Evolutionary conservation across 495 filamentous ascomycete genomes (phyloP).

Genomic region (Staphylotrichum tortipilum): DNA sequence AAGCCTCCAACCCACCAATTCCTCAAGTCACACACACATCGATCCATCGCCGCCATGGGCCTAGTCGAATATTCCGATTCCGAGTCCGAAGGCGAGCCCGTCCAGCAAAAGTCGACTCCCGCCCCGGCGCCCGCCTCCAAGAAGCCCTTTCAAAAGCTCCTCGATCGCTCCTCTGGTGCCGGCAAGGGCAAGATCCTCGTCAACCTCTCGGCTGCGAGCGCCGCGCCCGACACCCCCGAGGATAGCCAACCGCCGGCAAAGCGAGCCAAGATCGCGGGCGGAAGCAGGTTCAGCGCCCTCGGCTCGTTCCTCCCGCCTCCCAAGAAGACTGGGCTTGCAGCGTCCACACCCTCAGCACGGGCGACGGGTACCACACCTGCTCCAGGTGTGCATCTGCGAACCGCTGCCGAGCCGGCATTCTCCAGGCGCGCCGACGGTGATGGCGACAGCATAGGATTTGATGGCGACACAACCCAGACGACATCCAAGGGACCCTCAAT

Average conservation of each 20-base stretch:
- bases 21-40: background rate
- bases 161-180: conserved; percentile 61
- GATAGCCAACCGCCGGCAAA: conserved; percentile 57
- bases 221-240: conserved; percentile 35
- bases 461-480: conserved; percentile 8
- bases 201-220: conserved; percentile 45
- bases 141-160: conserved; percentile 59
- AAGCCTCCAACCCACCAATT: background rate
- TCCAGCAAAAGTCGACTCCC: conserved; percentile 23
- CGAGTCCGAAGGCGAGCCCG: conserved; percentile 64
- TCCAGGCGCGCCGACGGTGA: conserved; percentile 43
- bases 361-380: conserved; percentile 32
- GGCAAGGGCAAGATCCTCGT: conserved; percentile 60
- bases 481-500: conserved; percentile 29
- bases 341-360: conserved; percentile 12
- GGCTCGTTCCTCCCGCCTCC: conserved; percentile 83
- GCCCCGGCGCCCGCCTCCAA: conserved; percentile 33
- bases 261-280: conserved; percentile 46
- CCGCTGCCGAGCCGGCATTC: conserved; percentile 70
- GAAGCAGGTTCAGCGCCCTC: conserved; percentile 61
- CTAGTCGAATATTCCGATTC: conserved; percentile 82
- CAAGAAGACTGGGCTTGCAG: conserved; percentile 43
- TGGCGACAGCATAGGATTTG: conserved; percentile 14
- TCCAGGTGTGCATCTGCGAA: conserved; percentile 63
- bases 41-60: conserved; percentile 43